A percentile compares a stretch with the other conserved stretches of the same genome.
Evolutionary conservation across 768 basidiomycete species (phyloP).

Genomic region (Cystofilobasidium macerans): DNA sequence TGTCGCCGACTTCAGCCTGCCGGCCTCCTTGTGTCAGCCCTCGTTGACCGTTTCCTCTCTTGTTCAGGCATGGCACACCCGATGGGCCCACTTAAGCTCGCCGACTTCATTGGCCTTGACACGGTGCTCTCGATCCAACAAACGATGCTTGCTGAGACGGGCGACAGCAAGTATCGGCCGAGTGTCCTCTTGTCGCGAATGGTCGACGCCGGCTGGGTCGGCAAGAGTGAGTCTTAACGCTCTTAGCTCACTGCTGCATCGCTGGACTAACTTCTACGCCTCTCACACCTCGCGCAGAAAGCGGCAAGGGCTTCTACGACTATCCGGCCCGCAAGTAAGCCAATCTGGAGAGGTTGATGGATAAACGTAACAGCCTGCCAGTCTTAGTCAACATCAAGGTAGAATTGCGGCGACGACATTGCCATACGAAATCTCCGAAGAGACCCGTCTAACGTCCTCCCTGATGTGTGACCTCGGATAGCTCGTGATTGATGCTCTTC

Average conservation of each 20-base stretch:
- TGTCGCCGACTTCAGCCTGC: constrained; percentile 40
- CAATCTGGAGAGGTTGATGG: too few species aligned
- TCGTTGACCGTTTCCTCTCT: background rate
- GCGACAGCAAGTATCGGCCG: constrained; percentile 91
- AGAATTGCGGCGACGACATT: too few species aligned
- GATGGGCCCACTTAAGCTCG: constrained; percentile 63
- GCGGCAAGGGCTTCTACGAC: constrained; percentile 86
- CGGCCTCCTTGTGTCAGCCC: background rate
- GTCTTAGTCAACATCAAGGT: too few species aligned
- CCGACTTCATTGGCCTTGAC: constrained; percentile 68
- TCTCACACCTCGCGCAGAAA: constrained; percentile 4
- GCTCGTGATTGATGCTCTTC: too few species aligned
- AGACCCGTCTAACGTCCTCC: too few species aligned
- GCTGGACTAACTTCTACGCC: too few species aligned
- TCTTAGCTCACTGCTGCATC: too few species aligned
- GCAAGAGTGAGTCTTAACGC: constrained; percentile 50
- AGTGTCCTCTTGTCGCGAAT: constrained; percentile 79
- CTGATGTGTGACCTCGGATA: too few species aligned
- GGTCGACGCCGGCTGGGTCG: constrained; percentile 93
- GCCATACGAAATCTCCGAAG: too few species aligned
- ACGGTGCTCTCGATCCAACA: constrained; percentile 90
- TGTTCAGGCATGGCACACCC: constrained; percentile 53
- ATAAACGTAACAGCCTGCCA: too few species aligned
- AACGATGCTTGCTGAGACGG: constrained; percentile 72
- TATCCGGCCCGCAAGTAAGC: constrained; percentile 40